phyloP scores from a whole-genome alignment of 1,284 basidiomycete genomes.

The Thelephora terrestris region DNA sequence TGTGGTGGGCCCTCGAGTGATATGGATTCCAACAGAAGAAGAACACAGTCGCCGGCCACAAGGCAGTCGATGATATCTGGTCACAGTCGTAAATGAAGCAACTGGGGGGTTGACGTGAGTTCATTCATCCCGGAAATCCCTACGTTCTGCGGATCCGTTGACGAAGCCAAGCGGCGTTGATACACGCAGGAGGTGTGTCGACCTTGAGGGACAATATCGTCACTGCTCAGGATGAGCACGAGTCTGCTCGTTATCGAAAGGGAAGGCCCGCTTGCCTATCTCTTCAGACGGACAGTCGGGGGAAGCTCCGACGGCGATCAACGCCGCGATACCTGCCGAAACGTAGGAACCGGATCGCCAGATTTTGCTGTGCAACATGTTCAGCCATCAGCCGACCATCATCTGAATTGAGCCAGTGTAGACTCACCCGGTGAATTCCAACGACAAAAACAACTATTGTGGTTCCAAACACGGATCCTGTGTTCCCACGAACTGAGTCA shows the following conservation, averaged over 20 bases:
- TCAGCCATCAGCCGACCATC: background rate
- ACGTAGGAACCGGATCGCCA: constrained; percentile 53
- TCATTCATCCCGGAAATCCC: too few species aligned
- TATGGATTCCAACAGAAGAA: constrained; percentile 67
- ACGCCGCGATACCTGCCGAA: constrained; percentile 32
- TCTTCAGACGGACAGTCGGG: constrained; percentile 32
- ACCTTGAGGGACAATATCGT: constrained; percentile 51
- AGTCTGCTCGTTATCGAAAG: constrained; percentile 68
- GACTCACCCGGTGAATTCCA: constrained; percentile 42
- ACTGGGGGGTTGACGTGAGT: constrained; percentile 3
- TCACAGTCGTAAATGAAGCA: background rate
- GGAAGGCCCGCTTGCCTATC: constrained; percentile 56
- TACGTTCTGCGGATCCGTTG: too few species aligned
- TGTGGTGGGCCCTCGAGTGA: constrained; percentile 39
- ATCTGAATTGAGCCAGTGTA: constrained; percentile 2
- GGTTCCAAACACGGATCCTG: constrained; percentile 46
- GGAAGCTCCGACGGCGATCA: constrained; percentile 29
- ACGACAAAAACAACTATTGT: constrained; percentile 64
- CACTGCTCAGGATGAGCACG: constrained; percentile 73
- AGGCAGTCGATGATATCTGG: constrained; percentile 54
- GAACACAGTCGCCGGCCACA: constrained; percentile 42
- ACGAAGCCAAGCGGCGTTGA: constrained; percentile 4
- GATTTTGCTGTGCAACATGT: constrained; percentile 18
- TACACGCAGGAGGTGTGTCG: constrained; percentile 69
- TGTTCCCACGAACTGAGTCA: background rate